A percentile compares a stretch with the other conserved stretches of the same genome.
phyloP scores from a whole-genome alignment of 2,329 filamentous ascomycete genomes.

The Alternaria atra region DNA sequence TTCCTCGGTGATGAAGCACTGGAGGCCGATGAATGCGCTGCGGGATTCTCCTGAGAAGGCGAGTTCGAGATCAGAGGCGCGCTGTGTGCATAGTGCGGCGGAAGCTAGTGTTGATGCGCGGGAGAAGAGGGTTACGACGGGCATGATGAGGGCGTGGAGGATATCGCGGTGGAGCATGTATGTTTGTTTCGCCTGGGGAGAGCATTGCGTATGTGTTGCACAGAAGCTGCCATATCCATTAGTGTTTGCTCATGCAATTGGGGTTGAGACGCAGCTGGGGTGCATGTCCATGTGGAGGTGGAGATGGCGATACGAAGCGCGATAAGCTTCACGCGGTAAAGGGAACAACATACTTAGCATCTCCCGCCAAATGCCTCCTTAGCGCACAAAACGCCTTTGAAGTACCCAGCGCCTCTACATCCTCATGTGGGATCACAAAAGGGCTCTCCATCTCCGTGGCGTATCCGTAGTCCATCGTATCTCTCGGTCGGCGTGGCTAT shows the following conservation, averaged over 20 bases:
- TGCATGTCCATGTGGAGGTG: not conserved
- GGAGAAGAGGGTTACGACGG: conserved; percentile 65
- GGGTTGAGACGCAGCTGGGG: not conserved
- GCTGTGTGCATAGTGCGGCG: conserved; percentile 58
- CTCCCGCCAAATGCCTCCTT: conserved; percentile 52
- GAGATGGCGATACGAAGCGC: conserved; percentile 6
- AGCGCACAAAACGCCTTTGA: conserved; percentile 57
- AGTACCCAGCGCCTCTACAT: conserved; percentile 50
- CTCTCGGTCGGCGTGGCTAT: conserved; percentile 1
- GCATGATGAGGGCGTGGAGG: conserved; percentile 66
- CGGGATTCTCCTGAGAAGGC: conserved; percentile 66
- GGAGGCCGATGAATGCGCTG: conserved; percentile 66
- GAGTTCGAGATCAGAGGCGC: conserved; percentile 63
- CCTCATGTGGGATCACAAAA: conserved; percentile 55
- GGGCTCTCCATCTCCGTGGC: conserved; percentile 45
- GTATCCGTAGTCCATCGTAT: conserved; percentile 12
- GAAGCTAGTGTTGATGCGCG: conserved; percentile 64
- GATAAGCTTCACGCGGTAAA: conserved; percentile 9
- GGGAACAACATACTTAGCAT: conserved; percentile 50
- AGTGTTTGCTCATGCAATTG: not conserved
- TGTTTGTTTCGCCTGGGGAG: conserved; percentile 45
- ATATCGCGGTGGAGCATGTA: conserved; percentile 66
- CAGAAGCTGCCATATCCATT: conserved; percentile 47
- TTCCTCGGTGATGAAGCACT: conserved; percentile 66
- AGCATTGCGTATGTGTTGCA: conserved; percentile 49